These are phyloP conservation scores for Chalciporus piperatus DNA, from an alignment of 768 basidiomycete genomes.

Conservation along the genomic window DNA sequence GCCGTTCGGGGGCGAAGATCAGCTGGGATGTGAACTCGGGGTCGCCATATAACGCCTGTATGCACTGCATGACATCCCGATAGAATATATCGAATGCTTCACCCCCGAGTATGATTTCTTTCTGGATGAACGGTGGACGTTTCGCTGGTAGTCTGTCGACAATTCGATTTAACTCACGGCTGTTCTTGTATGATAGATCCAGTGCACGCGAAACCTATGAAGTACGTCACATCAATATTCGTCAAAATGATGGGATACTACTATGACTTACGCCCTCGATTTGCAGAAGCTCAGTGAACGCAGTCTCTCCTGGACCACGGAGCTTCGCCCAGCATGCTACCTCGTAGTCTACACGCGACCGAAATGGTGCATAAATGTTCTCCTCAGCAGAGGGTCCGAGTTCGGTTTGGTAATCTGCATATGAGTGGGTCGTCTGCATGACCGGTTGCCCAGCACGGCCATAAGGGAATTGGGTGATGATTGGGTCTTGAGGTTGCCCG, in stretches of 20 bases:
- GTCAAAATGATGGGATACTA: background rate
- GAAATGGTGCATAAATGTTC: constrained; percentile 33
- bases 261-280: constrained; percentile 38
- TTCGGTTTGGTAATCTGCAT: background rate
- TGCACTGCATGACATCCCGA: constrained; percentile 36
- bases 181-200: background rate
- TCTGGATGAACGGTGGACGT: background rate
- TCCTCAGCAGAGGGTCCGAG: background rate
- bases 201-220: constrained; percentile 7
- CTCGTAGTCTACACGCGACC: constrained; percentile 37
- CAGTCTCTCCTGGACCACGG: constrained; percentile 34
- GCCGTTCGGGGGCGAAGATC: constrained; percentile 34
- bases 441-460: background rate
- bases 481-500: background rate
- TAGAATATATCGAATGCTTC: constrained; percentile 33
- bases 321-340: constrained; percentile 40
- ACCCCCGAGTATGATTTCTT: constrained; percentile 18
- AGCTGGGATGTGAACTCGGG: constrained; percentile 32
- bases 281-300: constrained; percentile 35
- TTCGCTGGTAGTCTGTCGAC: too few relatives aligned
- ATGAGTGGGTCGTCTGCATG: background rate
- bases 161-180: background rate
- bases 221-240: background rate
- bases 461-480: background rate
- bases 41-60: constrained; percentile 34